Base-by-base conservation (phyloP, 441 rosid species). In the Populus trichocarpa region DNA sequence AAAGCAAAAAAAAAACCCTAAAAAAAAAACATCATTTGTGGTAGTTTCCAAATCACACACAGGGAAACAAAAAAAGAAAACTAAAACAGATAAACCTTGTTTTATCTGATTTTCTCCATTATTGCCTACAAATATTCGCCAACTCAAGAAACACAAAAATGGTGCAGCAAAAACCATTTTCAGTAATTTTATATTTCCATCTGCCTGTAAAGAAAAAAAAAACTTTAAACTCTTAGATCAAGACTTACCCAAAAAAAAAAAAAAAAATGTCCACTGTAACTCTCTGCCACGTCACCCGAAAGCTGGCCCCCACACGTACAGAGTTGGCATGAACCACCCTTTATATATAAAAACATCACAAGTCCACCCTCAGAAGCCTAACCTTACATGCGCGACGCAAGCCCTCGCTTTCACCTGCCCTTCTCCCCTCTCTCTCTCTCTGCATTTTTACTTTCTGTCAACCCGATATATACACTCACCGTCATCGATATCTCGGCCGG, bases 401-500 rank as follows among this genome's bases (percentile, higher is more conserved):
- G 50, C 73, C 69, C 72, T 67, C 59, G 71, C 18, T 4, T 30
- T 67, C 71, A 10, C 66, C 53, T 10, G 7, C 25, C 81, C 75
- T 67, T 20, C 61, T 40, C 42, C 42, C 18, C 72, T 30, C 78
- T 33, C 61, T 8, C 5, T 71, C 25, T 25, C 25, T 25, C 25
- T 25, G 25, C 25, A 25, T 25, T 25, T 25, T 25, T 25, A 25
- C 25, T 22, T 67, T 66, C 18, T 25, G 25, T 8, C 8, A 11
- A 28, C 63, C 80, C 82, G 16, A 77, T 68, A 78, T 30, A 53
- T 30, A 25, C 25, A 42, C 66, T 16, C 42, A 18, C 22, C 6
- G 1, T 16, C 30, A 64, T 85, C 76, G 79, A 79, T 26, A 73
- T 78, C 35, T 71, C 80, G 78, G 61, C 78, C 67, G 63, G 74